A percentile compares a stretch with the other conserved stretches of the same genome.
Evolutionary conservation across 163 green algal species (phyloP).

Genomic region (Scenedesmus sp.): DNA sequence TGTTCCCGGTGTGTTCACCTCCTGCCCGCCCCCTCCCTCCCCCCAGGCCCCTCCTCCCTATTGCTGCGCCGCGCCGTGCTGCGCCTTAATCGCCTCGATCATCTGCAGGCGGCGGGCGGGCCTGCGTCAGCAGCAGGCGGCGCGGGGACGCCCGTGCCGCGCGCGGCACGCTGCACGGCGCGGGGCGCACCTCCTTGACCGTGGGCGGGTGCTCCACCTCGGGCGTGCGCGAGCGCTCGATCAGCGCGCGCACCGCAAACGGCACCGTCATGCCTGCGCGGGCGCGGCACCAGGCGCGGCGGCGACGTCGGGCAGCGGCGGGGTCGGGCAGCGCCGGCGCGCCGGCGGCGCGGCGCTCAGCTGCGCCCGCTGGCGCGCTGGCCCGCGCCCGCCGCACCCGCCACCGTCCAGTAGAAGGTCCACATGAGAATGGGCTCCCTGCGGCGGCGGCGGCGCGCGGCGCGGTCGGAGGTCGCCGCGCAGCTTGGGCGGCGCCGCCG

Average conservation of each 20-base stretch:
- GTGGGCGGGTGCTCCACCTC: slow-evolving; percentile 33
- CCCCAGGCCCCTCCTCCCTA: not conserved
- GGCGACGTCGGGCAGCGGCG: too few species aligned
- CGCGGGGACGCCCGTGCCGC: not conserved
- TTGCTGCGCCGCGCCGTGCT: slow-evolving; percentile 26
- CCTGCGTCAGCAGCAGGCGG: not conserved
- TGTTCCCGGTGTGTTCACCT: too few species aligned
- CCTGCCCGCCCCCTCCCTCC: too few species aligned
- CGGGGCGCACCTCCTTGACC: slow-evolving; percentile 29
- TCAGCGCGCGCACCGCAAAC: slow-evolving; percentile 17
- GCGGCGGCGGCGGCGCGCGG: too few species aligned
- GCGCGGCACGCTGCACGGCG: not conserved
- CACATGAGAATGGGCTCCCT: slow-evolving; percentile 36
- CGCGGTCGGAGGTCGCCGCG: too few species aligned
- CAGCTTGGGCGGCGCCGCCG: too few species aligned
- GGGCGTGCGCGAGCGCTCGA: slow-evolving; percentile 9
- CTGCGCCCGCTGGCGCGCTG: not conserved
- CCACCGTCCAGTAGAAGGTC: slow-evolving; percentile 35
- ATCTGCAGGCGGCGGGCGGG: slow-evolving; percentile 18
- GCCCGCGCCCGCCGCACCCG: slow-evolving; percentile 3
- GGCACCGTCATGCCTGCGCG: slow-evolving; percentile 34
- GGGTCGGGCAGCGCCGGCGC: too few species aligned
- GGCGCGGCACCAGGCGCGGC: not conserved
- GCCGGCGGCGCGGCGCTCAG: too few species aligned
- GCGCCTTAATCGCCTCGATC: slow-evolving; percentile 36